Evolutionary conservation across 2,329 filamentous ascomycete species (phyloP).

Genomic region (Ustulina deusta): DNA sequence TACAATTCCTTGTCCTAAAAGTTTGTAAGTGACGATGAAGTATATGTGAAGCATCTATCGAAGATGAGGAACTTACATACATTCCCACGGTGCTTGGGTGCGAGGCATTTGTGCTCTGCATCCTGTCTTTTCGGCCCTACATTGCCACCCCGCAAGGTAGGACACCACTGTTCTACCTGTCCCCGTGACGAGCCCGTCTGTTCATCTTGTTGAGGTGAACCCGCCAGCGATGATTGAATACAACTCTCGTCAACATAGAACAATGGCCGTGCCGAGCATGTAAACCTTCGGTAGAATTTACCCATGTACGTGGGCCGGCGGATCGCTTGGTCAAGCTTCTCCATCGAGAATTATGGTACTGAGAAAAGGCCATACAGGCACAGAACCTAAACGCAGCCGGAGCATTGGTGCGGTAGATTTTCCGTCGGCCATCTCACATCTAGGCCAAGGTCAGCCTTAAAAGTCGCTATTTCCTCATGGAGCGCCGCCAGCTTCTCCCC

Average conservation of each 20-base stretch:
- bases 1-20: constrained; percentile 11
- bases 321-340: neutral
- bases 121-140: neutral
- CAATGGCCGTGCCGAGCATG: neutral
- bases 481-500: constrained; percentile 27
- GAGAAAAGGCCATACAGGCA: neutral
- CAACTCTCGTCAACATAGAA: neutral
- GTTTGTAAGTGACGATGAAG: constrained; percentile 25
- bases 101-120: neutral
- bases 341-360: neutral
- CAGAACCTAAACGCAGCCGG: constrained; percentile 16
- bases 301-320: neutral
- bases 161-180: neutral
- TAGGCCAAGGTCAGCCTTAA: constrained; percentile 24
- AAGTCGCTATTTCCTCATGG: constrained; percentile 27
- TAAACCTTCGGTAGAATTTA: neutral
- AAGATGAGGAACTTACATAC: constrained; percentile 23
- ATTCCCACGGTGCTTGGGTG: neutral
- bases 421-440: constrained; percentile 18
- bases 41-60: constrained; percentile 12
- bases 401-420: constrained; percentile 18
- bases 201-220: neutral
- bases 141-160: neutral
- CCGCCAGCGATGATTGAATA: neutral
- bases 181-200: neutral